phyloP scores from a whole-genome alignment of 1,139 yeast species.

The Scheffersomyces segobiensis region DNA sequence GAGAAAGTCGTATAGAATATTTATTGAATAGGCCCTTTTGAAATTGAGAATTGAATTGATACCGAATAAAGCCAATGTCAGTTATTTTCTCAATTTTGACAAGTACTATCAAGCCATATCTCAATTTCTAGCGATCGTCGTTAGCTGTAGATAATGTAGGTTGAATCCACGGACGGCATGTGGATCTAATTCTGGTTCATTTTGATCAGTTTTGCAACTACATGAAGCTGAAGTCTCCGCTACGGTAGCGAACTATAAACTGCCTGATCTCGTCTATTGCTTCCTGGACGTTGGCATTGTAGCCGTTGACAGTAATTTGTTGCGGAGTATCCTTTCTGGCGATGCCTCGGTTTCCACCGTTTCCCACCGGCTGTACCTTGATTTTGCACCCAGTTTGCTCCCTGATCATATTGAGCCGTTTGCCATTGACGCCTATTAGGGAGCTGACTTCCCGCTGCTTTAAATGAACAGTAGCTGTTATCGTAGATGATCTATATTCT shows the following conservation, averaged over 20 bases:
- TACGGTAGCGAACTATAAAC: neutral
- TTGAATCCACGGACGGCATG: neutral
- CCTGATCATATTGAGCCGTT: slow-evolving; percentile 24
- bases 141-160: neutral
- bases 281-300: slow-evolving; percentile 13
- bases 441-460: slow-evolving; percentile 27
- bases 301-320: slow-evolving; percentile 15
- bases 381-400: slow-evolving; percentile 29
- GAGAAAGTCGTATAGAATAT: too few species aligned
- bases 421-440: slow-evolving; percentile 30
- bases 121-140: neutral
- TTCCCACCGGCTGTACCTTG: slow-evolving; percentile 13
- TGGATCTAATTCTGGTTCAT: neutral
- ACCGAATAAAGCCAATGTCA: neutral
- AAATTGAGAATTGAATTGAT: neutral
- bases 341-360: neutral
- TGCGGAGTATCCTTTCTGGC: slow-evolving; percentile 14
- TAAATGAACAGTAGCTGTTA: neutral
- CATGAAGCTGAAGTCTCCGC: neutral
- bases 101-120: neutral
- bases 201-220: slow-evolving; percentile 1
- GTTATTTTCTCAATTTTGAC: neutral
- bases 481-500: neutral
- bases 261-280: slow-evolving; percentile 17
- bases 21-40: neutral